phyloP scores from a whole-genome alignment of 768 basidiomycete species.

The Kwoniella europaea region DNA sequence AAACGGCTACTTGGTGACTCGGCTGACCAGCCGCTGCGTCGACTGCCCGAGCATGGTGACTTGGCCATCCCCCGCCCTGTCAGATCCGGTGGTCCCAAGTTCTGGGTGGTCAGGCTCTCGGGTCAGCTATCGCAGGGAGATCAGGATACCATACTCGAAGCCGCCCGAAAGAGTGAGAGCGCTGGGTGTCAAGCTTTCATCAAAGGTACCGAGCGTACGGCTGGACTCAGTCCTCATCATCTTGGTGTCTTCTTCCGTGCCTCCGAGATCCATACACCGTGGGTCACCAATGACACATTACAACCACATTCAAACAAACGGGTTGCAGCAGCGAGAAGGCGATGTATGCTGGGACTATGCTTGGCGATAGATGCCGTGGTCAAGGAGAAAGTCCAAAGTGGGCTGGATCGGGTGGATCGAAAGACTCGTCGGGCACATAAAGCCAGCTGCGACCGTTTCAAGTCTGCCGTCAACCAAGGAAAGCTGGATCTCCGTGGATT shows the following conservation, averaged over 20 bases:
- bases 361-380: constrained; percentile 10
- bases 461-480: neutral
- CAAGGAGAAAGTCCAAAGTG: neutral
- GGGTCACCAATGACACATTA: constrained; percentile 5
- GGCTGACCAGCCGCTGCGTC: neutral
- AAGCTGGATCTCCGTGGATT: neutral
- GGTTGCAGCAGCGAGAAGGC: neutral
- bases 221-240: neutral
- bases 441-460: neutral
- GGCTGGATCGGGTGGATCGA: neutral
- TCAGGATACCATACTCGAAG: neutral
- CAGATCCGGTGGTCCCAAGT: neutral
- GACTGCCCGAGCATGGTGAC: neutral
- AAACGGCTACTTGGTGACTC: neutral
- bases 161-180: neutral
- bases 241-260: neutral
- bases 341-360: neutral
- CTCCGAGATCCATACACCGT: neutral
- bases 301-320: neutral
- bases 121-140: neutral
- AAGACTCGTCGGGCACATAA: neutral
- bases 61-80: neutral
- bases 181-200: neutral
- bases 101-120: neutral
- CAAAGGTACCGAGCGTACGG: neutral